Evolutionary conservation across 352 stramenopile genomes (phyloP).

Genomic region (Globisporangium uncinulatum): DNA sequence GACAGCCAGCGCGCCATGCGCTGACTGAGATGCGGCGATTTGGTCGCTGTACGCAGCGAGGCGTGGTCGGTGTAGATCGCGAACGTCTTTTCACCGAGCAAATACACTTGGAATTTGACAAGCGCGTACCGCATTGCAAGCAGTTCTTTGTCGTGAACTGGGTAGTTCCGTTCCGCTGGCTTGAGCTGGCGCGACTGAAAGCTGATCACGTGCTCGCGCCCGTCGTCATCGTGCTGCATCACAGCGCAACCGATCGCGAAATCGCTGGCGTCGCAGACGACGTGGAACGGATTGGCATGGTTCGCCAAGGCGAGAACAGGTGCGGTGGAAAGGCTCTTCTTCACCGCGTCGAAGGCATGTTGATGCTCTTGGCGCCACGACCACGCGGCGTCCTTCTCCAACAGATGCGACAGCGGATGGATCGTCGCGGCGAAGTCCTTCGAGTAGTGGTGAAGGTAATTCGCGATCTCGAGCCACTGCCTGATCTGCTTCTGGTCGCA

Average conservation of each 20-base stretch:
- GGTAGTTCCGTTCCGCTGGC: constrained; percentile 11
- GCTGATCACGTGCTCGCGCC: background rate
- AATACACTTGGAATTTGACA: constrained; percentile 23
- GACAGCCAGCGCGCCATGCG: constrained; percentile 15
- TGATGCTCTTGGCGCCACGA: constrained; percentile 9
- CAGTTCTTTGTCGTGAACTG: constrained; percentile 2
- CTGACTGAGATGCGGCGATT: constrained; percentile 6
- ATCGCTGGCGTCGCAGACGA: constrained; percentile 16
- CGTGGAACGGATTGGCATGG: constrained; percentile 9
- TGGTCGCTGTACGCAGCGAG: background rate
- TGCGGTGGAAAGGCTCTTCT: no score
- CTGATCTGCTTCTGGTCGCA: constrained; percentile 8
- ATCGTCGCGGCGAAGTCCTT: constrained; percentile 8
- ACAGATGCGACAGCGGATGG: constrained; percentile 7
- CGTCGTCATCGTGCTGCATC: background rate
- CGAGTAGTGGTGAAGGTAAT: constrained; percentile 23
- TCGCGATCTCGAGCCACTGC: constrained; percentile 14
- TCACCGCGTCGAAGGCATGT: constrained; percentile 15
- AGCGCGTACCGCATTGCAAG: constrained; percentile 21
- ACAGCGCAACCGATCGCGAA: constrained; percentile 18
- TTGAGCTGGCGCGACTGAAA: constrained; percentile 25
- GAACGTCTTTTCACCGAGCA: constrained; percentile 17
- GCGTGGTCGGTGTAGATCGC: constrained; percentile 19
- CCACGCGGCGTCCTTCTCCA: no score
- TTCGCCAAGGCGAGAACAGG: constrained; percentile 12